Conservation (phyloP, 2,329 filamentous ascomycete genomes). For the Lachnellula suecica region DNA sequence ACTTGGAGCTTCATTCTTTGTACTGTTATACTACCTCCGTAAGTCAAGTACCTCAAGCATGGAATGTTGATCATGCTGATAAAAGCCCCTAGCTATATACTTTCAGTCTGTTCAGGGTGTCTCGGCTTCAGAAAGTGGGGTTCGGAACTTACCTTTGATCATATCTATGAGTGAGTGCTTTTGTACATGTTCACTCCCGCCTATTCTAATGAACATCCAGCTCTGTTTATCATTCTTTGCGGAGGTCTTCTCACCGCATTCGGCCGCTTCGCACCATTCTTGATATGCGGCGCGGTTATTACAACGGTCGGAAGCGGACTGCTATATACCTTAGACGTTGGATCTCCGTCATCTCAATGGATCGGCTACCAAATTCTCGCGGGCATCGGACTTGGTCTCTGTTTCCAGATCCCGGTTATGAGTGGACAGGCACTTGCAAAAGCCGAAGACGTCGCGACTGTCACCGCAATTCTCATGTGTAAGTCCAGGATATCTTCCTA, state of each 20-base stretch:
- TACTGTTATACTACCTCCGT: background rate
- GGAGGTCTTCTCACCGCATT: slow-evolving; percentile 41
- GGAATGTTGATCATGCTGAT: too few relatives aligned
- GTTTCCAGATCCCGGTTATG: slow-evolving; percentile 40
- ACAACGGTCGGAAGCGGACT: slow-evolving; percentile 32
- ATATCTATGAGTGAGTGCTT: background rate
- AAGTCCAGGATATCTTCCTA: too few relatives aligned
- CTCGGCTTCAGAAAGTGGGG: slow-evolving; percentile 33
- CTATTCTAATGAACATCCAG: too few relatives aligned
- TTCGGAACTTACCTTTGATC: slow-evolving; percentile 16
- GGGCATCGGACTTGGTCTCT: slow-evolving; percentile 12
- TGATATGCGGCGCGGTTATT: slow-evolving; percentile 28
- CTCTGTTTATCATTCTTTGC: slow-evolving; percentile 39
- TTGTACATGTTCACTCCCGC: too few relatives aligned
- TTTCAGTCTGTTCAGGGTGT: slow-evolving; percentile 33
- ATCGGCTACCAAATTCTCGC: slow-evolving; percentile 22
- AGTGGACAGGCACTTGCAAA: slow-evolving; percentile 33
- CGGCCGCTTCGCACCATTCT: slow-evolving; percentile 7
- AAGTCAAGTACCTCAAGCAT: too few relatives aligned
- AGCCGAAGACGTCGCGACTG: background rate
- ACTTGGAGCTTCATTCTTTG: background rate
- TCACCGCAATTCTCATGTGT: background rate
- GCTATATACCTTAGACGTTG: slow-evolving; percentile 29
- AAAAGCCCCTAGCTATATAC: too few relatives aligned
- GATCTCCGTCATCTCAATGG: slow-evolving; percentile 12